These are phyloP conservation scores for Colletotrichum coccodes DNA, from an alignment of 2,329 filamentous ascomycete species.

Conservation along the genomic window DNA sequence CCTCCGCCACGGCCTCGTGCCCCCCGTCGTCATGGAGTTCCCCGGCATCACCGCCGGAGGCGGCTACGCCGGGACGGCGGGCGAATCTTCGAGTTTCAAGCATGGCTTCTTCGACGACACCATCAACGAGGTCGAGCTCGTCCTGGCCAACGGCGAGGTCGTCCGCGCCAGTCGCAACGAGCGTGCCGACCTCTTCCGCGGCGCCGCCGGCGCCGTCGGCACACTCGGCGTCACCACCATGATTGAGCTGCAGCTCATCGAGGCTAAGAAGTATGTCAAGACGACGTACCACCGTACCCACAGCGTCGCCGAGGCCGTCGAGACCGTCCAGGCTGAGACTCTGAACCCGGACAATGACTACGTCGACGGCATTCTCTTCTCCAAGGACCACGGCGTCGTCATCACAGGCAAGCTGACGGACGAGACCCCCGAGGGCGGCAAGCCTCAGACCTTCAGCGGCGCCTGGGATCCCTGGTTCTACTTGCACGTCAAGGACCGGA, in stretches of 20 bases:
- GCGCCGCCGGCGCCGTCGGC: conserved; percentile 74
- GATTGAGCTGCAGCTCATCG: conserved; percentile 71
- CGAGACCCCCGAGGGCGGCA: conserved; percentile 52
- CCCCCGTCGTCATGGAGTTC: conserved; percentile 81
- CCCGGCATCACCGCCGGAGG: conserved; percentile 80
- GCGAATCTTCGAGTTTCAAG: conserved; percentile 76
- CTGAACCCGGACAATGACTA: conserved; percentile 66
- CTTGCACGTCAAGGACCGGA: conserved; percentile 69
- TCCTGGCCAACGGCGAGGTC: conserved; percentile 74
- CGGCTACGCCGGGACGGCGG: conserved; percentile 76
- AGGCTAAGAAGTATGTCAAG: conserved; percentile 70
- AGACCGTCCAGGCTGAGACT: conserved; percentile 59
- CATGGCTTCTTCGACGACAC: conserved; percentile 78
- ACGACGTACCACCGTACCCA: conserved; percentile 68
- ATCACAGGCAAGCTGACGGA: conserved; percentile 72
- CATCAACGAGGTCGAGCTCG: conserved; percentile 73
- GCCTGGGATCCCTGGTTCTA: conserved; percentile 81
- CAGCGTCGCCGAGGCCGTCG: conserved; percentile 58
- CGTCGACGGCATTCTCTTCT: conserved; percentile 78
- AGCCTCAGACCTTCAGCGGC: conserved; percentile 65
- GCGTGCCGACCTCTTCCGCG: conserved; percentile 68
- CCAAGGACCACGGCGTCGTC: conserved; percentile 70
- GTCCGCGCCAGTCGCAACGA: conserved; percentile 58
- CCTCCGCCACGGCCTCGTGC: conserved; percentile 72
- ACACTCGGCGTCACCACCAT: conserved; percentile 75